Percentiles rank a stretch among this genome's conserved stretches.
These are phyloP conservation scores for Xylaria sp. DNA, from an alignment of 2,329 filamentous ascomycete species.

Conservation along the genomic window DNA sequence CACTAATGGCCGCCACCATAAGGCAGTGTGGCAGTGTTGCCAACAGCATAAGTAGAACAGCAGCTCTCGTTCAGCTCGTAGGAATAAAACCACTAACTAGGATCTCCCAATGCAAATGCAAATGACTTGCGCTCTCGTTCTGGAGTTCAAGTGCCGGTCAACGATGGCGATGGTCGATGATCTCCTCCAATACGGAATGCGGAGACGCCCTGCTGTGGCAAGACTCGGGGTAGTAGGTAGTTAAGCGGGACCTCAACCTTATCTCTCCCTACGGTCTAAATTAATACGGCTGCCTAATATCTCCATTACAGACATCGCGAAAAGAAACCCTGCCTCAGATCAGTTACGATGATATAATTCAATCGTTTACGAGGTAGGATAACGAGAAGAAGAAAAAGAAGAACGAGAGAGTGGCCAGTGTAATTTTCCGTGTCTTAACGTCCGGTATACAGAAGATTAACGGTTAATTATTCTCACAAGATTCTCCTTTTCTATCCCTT, in stretches of 20 bases:
- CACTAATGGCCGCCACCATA: neutral
- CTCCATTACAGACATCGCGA: neutral
- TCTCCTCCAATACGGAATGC: constrained; percentile 1
- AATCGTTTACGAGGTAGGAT: neutral
- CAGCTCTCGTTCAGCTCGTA: constrained; percentile 1
- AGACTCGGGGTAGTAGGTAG: constrained; percentile 4
- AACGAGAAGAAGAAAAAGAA: neutral
- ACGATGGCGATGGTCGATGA: constrained; percentile 1
- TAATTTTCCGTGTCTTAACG: neutral
- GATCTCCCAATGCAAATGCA: neutral
- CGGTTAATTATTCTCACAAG: constrained; percentile 15
- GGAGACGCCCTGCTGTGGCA: neutral
- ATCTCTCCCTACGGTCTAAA: neutral
- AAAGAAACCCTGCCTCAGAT: neutral
- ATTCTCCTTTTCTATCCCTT: neutral
- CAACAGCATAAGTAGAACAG: neutral
- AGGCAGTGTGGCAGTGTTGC: neutral
- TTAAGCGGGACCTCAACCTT: constrained; percentile 7
- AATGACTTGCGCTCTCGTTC: neutral
- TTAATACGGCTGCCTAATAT: neutral
- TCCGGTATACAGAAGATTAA: constrained; percentile 18
- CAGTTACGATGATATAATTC: neutral
- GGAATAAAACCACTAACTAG: neutral
- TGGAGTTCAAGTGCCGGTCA: constrained; percentile 1
- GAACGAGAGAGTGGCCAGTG: too few relatives aligned